These are phyloP conservation scores for Blepharisma japonicum DNA, from an alignment of 73 alveolate species.

Conservation along the genomic window DNA sequence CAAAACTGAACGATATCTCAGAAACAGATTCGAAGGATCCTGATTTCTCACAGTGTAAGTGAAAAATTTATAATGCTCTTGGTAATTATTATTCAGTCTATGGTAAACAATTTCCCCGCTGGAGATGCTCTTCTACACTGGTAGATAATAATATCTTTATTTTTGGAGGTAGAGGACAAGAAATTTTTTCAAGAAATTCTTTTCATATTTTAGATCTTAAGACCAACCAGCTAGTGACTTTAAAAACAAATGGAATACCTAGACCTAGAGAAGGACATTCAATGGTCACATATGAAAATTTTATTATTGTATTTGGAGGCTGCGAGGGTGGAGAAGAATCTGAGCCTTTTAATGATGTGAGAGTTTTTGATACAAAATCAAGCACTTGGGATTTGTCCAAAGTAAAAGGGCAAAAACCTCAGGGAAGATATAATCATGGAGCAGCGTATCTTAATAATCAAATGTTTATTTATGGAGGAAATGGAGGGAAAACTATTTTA, in stretches of 20 bases:
- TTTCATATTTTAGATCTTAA: not conserved
- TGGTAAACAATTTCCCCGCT: conserved; percentile 9
- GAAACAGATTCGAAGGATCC: no score
- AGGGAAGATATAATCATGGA: conserved; percentile 12
- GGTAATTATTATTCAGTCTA: not conserved
- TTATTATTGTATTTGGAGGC: conserved; percentile 5
- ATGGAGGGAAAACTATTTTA: not conserved
- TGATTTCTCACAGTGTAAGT: not conserved
- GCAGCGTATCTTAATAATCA: not conserved
- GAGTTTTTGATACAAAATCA: not conserved
- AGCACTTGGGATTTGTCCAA: not conserved
- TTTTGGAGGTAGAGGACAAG: conserved; percentile 21
- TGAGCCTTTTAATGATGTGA: conserved; percentile 9
- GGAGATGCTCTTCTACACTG: not conserved
- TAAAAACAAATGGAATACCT: not conserved
- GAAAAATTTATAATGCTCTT: not conserved
- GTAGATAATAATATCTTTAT: not conserved
- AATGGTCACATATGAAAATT: conserved; percentile 15
- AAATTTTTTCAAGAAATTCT: not conserved
- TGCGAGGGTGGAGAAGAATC: conserved; percentile 25
- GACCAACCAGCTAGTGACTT: not conserved
- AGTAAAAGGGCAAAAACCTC: not conserved
- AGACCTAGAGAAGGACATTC: conserved; percentile 20
- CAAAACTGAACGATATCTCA: no score
- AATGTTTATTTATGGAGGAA: conserved; percentile 27